Evolutionary conservation across 2,329 filamentous ascomycete genomes (phyloP).

Genomic region (Polytolypa hystricis): DNA sequence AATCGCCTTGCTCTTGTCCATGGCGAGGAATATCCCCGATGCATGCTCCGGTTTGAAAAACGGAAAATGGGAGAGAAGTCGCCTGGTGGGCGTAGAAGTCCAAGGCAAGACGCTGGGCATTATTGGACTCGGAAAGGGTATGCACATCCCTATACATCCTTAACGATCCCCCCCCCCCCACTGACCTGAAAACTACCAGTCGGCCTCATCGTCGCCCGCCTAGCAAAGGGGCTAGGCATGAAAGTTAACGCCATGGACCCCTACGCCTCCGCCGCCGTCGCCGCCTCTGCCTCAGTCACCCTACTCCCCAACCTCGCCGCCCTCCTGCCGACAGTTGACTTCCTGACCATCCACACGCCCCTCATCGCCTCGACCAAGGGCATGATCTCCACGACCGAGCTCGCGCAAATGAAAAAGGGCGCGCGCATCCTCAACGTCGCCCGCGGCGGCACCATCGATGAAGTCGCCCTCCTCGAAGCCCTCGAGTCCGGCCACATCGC

Average conservation of each 20-base stretch:
- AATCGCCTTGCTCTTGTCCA: conserved; percentile 60
- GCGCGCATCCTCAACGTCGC: conserved; percentile 70
- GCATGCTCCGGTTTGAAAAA: conserved; percentile 58
- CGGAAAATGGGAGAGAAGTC: conserved; percentile 65
- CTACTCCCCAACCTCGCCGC: conserved; percentile 48
- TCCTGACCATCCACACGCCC: conserved; percentile 72
- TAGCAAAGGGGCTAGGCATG: conserved; percentile 69
- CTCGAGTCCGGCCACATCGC: conserved; percentile 61
- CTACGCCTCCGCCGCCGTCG: conserved; percentile 64
- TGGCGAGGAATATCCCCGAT: conserved; percentile 61
- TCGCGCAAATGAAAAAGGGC: conserved; percentile 60
- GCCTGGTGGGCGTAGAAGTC: conserved; percentile 65
- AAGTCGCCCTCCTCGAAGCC: conserved; percentile 58
- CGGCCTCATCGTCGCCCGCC: conserved; percentile 67
- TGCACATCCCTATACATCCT: conserved; percentile 1
- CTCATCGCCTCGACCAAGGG: conserved; percentile 66
- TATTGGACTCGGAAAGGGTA: conserved; percentile 68
- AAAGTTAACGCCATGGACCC: conserved; percentile 63
- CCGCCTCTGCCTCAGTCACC: conserved; percentile 54
- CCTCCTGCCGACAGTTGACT: conserved; percentile 58
- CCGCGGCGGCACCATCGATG: conserved; percentile 69
- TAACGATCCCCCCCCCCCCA: neutral
- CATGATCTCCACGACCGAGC: conserved; percentile 56
- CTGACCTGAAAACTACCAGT: conserved; percentile 36
- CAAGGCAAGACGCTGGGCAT: conserved; percentile 67